Conservation (phyloP, 164 flowering plant genomes). For the Malania oleifera region DNA sequence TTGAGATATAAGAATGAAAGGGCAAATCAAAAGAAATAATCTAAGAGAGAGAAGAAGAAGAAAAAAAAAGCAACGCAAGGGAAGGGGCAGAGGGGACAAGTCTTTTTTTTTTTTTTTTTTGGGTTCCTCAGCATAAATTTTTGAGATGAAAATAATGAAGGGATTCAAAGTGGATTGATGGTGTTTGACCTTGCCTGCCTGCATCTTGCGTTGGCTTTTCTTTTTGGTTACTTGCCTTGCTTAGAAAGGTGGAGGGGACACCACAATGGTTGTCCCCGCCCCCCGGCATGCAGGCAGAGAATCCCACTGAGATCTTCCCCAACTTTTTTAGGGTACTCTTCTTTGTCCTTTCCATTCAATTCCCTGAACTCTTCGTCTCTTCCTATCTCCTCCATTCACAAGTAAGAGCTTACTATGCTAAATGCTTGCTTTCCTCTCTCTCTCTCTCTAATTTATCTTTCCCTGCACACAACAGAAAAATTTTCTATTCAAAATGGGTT, state of each 20-base stretch:
- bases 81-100: background rate
- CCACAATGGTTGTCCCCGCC: slow-evolving; percentile 36
- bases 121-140: slow-evolving; percentile 6
- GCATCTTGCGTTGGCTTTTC: slow-evolving; percentile 1
- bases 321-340: slow-evolving; percentile 7
- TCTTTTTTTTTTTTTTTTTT: no score
- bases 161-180: slow-evolving; percentile 16
- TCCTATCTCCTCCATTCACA: slow-evolving; percentile 14
- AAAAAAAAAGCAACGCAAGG: background rate
- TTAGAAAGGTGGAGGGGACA: slow-evolving; percentile 26
- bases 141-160: slow-evolving; percentile 4
- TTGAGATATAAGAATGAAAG: no score
- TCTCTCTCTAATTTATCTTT: background rate
- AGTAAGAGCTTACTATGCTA: slow-evolving; percentile 20
- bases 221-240: slow-evolving; percentile 17
- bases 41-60: no score
- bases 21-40: no score
- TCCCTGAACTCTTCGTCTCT: slow-evolving; percentile 11
- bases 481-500: no score
- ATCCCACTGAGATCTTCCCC: slow-evolving; percentile 39
- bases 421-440: slow-evolving; percentile 1
- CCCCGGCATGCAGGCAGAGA: slow-evolving; percentile 38
- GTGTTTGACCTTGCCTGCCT: slow-evolving; percentile 21
- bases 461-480: slow-evolving; percentile 9
- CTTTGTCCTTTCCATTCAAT: slow-evolving; percentile 19